Conservation (phyloP, 805 yeast species). For the Naumovozyma dairenensis region DNA sequence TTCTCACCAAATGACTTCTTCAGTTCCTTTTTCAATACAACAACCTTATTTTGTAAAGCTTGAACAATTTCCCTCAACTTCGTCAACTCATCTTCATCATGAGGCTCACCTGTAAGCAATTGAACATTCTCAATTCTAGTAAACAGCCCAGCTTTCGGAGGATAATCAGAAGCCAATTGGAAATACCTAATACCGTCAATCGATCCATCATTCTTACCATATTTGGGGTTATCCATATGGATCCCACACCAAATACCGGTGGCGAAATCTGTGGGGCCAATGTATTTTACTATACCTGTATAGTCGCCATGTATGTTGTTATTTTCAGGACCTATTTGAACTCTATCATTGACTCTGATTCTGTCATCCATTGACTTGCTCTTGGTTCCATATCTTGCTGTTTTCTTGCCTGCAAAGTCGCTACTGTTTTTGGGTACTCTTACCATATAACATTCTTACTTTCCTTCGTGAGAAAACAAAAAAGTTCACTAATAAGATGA, state of each 20-base stretch:
- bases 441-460: too few species aligned
- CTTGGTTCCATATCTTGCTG: too few species aligned
- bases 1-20: neutral
- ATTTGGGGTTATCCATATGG: slow-evolving; percentile 54
- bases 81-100: neutral
- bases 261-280: slow-evolving; percentile 50
- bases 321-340: too few species aligned
- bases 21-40: slow-evolving; percentile 4
- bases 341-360: too few species aligned
- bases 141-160: slow-evolving; percentile 6
- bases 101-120: neutral
- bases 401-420: too few species aligned
- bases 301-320: too few species aligned
- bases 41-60: slow-evolving; percentile 39
- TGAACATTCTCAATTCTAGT: slow-evolving; percentile 3
- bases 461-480: too few species aligned
- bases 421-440: too few species aligned
- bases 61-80: slow-evolving; percentile 30
- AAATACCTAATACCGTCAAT: slow-evolving; percentile 55
- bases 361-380: too few species aligned
- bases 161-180: slow-evolving; percentile 30
- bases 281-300: slow-evolving; percentile 38
- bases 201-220: slow-evolving; percentile 75
- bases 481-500: too few species aligned
- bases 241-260: slow-evolving; percentile 74